Base-by-base conservation (phyloP, 225 moss, liverwort and hornwort genomes). In the Straminergon stramineum region DNA sequence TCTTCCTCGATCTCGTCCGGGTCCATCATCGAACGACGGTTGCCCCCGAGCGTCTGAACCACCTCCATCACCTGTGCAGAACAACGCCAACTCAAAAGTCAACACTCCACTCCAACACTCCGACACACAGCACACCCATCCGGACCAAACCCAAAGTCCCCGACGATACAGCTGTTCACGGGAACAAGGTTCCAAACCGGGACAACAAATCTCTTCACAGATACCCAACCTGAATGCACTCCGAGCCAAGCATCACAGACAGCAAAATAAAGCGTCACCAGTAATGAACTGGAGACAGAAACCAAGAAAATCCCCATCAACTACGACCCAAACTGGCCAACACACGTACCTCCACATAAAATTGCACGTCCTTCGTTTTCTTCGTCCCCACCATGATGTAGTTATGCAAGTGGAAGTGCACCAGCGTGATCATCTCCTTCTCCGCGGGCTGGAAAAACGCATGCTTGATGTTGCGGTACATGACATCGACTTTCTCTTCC, bases 1-100 rank as follows among this genome's bases (percentile, higher is more conserved):
- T 99, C 99, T 82, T 99, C 99, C 93, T 99, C 97, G 84, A 99
- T 97, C 87, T 99, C 99, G 82, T 99, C 99, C 65, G 99, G 99
- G 85, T 99, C 99, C 92, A 96, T 97, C 96, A 95, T 96, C 70
- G 97, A 97, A 87, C 99, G 95, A 90, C 97, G 92, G 81, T 95
- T 97, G 39, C 97, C 99, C 20, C 96, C 96, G 17, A 99, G 93
- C 77, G 99, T 99, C 92, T 99, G 99, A 15, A 97, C 99, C 57
- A 94, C 96, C 89, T 99, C 99, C 99, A 99, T 99, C 85, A 99
- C 99, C 95, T 95, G 89, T 3, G 19, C 52, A 76, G 5, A 48
- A 79, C 68, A 10, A 13, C 55, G 28, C 2, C 79, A 32, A 17
- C 89, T 22, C 64, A 17, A 16, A n/a, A 53, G 43, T 67, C 73